Evolutionary conservation across 2,329 filamentous ascomycete species (phyloP).

Genomic region (Colletotrichum coccodes): DNA sequence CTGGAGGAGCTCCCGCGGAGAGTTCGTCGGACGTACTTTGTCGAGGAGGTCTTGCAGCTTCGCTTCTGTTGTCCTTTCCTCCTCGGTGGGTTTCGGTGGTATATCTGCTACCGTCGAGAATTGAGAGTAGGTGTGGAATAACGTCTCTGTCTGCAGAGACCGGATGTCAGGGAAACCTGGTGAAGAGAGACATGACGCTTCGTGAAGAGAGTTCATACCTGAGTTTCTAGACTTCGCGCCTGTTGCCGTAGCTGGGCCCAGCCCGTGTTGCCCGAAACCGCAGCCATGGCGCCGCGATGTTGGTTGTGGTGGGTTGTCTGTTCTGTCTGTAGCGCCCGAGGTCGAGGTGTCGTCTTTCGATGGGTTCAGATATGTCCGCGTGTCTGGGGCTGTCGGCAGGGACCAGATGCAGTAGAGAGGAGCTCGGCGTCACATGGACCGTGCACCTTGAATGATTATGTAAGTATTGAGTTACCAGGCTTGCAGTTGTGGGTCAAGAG

Average conservation of each 20-base stretch:
- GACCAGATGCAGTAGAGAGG: conserved; percentile 27
- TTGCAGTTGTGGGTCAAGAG: not conserved
- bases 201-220: conserved; percentile 68
- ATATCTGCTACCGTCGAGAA: conserved; percentile 85
- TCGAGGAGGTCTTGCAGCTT: conserved; percentile 87
- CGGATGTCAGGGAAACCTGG: conserved; percentile 27
- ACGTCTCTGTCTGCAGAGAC: conserved; percentile 77
- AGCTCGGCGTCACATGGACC: conserved; percentile 31
- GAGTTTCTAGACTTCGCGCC: conserved; percentile 86
- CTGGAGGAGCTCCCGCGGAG: not conserved
- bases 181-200: not conserved
- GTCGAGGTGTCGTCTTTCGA: conserved; percentile 25
- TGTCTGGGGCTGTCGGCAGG: conserved; percentile 28
- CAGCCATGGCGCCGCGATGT: conserved; percentile 54
- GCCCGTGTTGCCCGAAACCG: conserved; percentile 68
- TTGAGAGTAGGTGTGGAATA: conserved; percentile 90
- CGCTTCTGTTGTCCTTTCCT: conserved; percentile 82
- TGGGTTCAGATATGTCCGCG: conserved; percentile 15
- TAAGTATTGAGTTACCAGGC: not conserved
- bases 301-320: conserved; percentile 9
- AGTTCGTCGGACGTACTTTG: conserved; percentile 65
- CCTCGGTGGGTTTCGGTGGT: conserved; percentile 83
- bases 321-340: conserved; percentile 1
- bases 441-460: conserved; percentile 32
- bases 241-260: conserved; percentile 97